Percentiles rank a stretch among this genome's conserved stretches.
These are phyloP conservation scores for Fraxinus pennsylvanica DNA, from an alignment of 257 asterid species.

Conservation along the genomic window DNA sequence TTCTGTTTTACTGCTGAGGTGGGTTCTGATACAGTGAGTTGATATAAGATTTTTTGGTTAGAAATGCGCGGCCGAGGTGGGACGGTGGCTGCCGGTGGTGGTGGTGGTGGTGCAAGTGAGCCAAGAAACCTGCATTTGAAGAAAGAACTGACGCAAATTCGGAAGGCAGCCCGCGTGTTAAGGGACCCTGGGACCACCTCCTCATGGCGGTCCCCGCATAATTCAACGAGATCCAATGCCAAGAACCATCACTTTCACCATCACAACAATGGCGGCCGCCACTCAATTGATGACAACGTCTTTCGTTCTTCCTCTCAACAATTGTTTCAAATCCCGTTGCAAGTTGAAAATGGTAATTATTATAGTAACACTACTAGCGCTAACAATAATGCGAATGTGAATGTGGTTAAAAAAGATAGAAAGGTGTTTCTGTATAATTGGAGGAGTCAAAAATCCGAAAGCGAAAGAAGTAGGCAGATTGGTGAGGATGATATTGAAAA, in stretches of 20 bases:
- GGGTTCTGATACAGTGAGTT: neutral
- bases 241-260: constrained; percentile 66
- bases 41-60: constrained; percentile 21
- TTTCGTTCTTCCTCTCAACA: constrained; percentile 36
- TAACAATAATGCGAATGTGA: constrained; percentile 36
- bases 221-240: constrained; percentile 71
- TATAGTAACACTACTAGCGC: constrained; percentile 18
- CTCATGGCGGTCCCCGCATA: constrained; percentile 78
- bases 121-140: constrained; percentile 93
- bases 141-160: constrained; percentile 86
- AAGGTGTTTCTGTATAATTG: constrained; percentile 81
- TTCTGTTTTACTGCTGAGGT: neutral
- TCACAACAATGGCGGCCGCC: constrained; percentile 37
- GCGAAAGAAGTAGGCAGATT: constrained; percentile 59
- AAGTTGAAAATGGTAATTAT: constrained; percentile 24
- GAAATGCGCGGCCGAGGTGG: constrained; percentile 41
- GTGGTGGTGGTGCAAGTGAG: constrained; percentile 53
- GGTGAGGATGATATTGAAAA: constrained; percentile 46
- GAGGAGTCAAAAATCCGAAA: constrained; percentile 79
- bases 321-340: constrained; percentile 17
- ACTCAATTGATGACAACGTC: constrained; percentile 33
- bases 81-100: constrained; percentile 28
- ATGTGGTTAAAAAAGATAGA: constrained; percentile 44
- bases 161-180: constrained; percentile 79
- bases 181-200: constrained; percentile 95